Evolutionary conservation across 192 early-diverging fungal species (phyloP).

Genomic region (Entomortierella beljakovae): DNA sequence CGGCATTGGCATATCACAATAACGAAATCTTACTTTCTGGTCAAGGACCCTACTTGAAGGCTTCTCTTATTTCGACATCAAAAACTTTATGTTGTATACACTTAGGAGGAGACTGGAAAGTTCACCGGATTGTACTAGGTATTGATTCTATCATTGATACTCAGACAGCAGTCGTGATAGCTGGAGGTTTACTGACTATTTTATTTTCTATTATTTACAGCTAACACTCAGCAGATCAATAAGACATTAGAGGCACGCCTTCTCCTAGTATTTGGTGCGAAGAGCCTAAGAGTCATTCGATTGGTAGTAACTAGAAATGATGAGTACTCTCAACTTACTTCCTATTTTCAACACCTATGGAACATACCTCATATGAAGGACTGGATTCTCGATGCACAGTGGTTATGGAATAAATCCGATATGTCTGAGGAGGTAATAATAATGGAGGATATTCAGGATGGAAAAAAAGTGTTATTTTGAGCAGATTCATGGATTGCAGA

Average conservation of each 20-base stretch:
- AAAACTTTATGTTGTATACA: conserved; percentile 49
- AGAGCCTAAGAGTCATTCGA: conserved; percentile 44
- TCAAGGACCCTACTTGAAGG: conserved; percentile 68
- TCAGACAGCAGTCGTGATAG: no score
- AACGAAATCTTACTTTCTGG: conserved; percentile 62
- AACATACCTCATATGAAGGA: conserved; percentile 64
- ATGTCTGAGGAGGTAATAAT: conserved; percentile 18
- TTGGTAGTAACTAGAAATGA: conserved; percentile 9
- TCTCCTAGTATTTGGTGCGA: conserved; percentile 55
- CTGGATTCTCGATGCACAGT: conserved; percentile 85
- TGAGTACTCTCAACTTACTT: not conserved
- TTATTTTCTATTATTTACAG: conserved; percentile 20
- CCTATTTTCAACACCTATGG: conserved; percentile 35
- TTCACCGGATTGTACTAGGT: conserved; percentile 67
- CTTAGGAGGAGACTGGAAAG: conserved; percentile 55
- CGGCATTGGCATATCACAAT: conserved; percentile 60
- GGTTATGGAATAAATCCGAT: conserved; percentile 61
- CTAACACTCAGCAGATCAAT: conserved; percentile 31
- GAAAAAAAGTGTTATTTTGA: not conserved
- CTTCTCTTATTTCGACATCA: conserved; percentile 56
- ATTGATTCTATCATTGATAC: no score
- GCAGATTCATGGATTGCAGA: not conserved
- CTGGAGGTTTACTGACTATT: not conserved
- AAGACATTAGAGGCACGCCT: conserved; percentile 23
- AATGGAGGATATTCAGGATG: no score